These are phyloP conservation scores for Chytriomyces confervae DNA, from an alignment of 192 early-diverging fungal genomes.

Conservation along the genomic window DNA sequence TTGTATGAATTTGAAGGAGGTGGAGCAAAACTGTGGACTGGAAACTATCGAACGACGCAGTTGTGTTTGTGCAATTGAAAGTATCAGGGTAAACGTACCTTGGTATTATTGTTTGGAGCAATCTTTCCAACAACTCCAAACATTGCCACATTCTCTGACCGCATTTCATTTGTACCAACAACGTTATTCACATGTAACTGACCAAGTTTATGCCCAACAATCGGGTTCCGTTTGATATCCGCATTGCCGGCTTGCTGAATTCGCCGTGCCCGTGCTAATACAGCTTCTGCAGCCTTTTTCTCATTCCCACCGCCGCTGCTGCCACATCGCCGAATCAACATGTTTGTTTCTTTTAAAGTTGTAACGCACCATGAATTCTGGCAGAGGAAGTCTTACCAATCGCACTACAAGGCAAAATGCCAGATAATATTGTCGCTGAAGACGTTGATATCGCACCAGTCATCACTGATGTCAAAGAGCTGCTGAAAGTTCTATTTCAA, in stretches of 20 bases:
- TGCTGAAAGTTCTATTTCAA: too few species aligned
- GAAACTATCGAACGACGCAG: neutral
- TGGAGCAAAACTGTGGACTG: constrained; percentile 10
- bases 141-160: neutral
- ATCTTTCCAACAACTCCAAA: constrained; percentile 33
- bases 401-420: too few species aligned
- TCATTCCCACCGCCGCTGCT: neutral
- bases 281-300: constrained; percentile 25
- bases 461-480: too few species aligned
- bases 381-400: too few species aligned
- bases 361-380: too few species aligned
- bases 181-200: neutral
- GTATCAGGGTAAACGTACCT: too few species aligned
- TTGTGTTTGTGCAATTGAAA: too few species aligned
- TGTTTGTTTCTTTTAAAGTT: neutral
- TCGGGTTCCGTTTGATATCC: constrained; percentile 18
- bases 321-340: neutral
- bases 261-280: constrained; percentile 20
- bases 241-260: constrained; percentile 1
- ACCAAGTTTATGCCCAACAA: neutral
- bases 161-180: neutral
- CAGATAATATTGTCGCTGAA: too few species aligned
- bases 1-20: neutral
- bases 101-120: constrained; percentile 30
- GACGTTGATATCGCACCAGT: too few species aligned